These are phyloP conservation scores for Botrytis hyacinthi DNA, from an alignment of 2,329 filamentous ascomycete species.

Conservation along the genomic window DNA sequence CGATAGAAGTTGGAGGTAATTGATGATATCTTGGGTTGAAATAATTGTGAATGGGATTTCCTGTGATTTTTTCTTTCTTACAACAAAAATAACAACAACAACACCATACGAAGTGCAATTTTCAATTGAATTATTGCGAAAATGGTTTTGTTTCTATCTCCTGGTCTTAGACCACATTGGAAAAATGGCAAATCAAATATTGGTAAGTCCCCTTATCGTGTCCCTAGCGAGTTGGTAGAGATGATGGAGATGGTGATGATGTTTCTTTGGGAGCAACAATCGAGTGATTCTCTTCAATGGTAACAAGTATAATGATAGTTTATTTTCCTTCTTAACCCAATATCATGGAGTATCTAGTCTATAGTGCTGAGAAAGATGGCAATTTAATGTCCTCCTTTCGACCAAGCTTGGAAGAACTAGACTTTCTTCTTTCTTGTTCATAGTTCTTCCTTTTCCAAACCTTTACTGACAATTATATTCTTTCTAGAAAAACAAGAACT, in stretches of 20 bases:
- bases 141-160: neutral
- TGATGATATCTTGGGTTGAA: neutral
- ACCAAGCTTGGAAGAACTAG: neutral
- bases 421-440: neutral
- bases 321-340: neutral
- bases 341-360: neutral
- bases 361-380: neutral
- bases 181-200: neutral
- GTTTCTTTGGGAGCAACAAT: neutral
- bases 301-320: accelerated
- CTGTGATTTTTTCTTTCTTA: neutral
- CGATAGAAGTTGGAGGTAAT: neutral
- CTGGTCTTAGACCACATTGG: neutral
- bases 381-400: neutral
- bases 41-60: neutral
- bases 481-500: neutral
- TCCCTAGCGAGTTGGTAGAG: neutral
- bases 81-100: neutral
- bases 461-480: neutral
- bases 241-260: neutral
- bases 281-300: neutral
- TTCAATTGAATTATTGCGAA: accelerated
- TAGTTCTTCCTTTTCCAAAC: neutral
- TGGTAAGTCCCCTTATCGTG: neutral
- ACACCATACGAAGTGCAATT: too few relatives aligned